These are phyloP conservation scores for Fusarium begoniae DNA, from an alignment of 2,329 filamentous ascomycete species.

Conservation along the genomic window DNA sequence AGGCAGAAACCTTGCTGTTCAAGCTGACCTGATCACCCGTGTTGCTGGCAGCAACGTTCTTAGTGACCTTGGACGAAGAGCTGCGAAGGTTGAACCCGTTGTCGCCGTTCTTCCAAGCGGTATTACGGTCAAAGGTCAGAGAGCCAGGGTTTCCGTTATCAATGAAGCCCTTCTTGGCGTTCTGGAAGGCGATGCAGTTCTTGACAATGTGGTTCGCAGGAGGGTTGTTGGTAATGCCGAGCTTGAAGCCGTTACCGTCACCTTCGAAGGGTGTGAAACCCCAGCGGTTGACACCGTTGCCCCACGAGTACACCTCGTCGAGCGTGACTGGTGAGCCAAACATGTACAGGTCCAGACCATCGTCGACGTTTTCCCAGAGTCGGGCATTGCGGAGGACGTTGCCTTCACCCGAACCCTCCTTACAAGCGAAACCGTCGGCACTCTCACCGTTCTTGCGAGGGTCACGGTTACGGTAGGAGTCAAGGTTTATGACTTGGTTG, in stretches of 20 bases:
- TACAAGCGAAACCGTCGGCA: conserved; percentile 59
- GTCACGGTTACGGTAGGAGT: conserved; percentile 56
- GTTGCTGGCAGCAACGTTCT: conserved; percentile 51
- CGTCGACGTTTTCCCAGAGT: conserved; percentile 61
- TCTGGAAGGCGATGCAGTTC: conserved; percentile 57
- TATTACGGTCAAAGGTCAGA: conserved; percentile 53
- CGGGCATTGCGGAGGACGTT: conserved; percentile 56
- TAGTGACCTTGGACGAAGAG: conserved; percentile 46
- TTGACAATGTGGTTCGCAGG: conserved; percentile 54
- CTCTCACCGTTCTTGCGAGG: conserved; percentile 62
- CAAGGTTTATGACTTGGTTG: conserved; percentile 54
- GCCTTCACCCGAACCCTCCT: conserved; percentile 56
- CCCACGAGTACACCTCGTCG: conserved; percentile 56
- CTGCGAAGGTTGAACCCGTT: conserved; percentile 35
- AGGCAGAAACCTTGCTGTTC: conserved; percentile 31
- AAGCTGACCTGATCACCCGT: conserved; percentile 14
- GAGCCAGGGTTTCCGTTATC: conserved; percentile 56
- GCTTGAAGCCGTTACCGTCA: conserved; percentile 60
- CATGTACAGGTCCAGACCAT: conserved; percentile 49
- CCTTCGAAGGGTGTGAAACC: conserved; percentile 53
- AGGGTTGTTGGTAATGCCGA: conserved; percentile 50
- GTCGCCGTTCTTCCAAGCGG: conserved; percentile 56
- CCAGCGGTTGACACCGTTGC: conserved; percentile 58
- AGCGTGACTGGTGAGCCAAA: conserved; percentile 55
- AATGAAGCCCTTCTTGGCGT: conserved; percentile 56